Base-by-base conservation (phyloP, 2,329 filamentous ascomycete species). In the Capronia coronata region DNA sequence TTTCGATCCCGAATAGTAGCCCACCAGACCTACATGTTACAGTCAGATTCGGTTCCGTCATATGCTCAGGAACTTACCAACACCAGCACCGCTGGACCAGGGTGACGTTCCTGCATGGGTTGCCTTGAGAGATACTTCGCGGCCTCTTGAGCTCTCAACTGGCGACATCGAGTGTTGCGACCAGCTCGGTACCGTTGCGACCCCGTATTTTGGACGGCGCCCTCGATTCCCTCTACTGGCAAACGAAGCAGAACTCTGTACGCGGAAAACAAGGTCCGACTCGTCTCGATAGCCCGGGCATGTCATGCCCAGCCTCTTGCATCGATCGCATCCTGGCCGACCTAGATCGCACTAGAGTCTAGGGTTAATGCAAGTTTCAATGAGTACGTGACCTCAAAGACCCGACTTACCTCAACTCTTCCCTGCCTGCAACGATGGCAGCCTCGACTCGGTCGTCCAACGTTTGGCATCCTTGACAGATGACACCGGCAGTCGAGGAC, bases 201-300 rank as follows among this genome's bases (percentile, higher is more conserved):
- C 40, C 19, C 23, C 16, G 10, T 38, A 27, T 43, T 23, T 52
- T 27, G 48, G 35, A 16, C 52, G 49, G 32, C 49, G 52, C 22
- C 51, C 49, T 43, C 49, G 48, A 19, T 21, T 55, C 7, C 21
- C 42, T 11, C 39, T 16, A 2, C 47, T 35, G 6, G 32, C 47
- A 30, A 58, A 48, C 10, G 52, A 51, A 14, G 40, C 18, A 11
- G 35, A 32, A 40, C 46, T 63, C 30, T 64, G 61, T 40, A 65
- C 59, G 16, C 59, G 62, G 45, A 65, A 66, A 19, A 65, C 42
- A 0, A 66, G 53, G 10, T 64, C 61, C 58, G 62, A 64, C 56
- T 63, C 59, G 52, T 64, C 62, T 18, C 64, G 63, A 49, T 66
- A 66, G 1, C 63, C 64, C 9, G 56, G 52, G 42, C 63, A 66